These are phyloP conservation scores for Lasiosphaeris hirsuta DNA, from an alignment of 495 filamentous ascomycete species.

Conservation along the genomic window DNA sequence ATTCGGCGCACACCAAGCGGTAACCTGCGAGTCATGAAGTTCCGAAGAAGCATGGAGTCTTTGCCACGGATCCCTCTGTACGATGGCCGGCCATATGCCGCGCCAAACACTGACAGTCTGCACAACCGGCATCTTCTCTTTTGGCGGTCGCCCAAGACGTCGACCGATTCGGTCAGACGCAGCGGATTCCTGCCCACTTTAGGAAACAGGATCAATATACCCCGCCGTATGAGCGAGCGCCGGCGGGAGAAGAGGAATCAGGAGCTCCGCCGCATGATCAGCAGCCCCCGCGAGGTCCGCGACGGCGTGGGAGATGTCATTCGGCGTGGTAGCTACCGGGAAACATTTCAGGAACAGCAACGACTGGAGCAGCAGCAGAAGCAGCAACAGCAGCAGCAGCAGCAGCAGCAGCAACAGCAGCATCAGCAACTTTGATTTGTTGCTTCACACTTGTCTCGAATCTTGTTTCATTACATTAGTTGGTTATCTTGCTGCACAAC, in stretches of 20 bases:
- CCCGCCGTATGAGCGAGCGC: conserved; percentile 57
- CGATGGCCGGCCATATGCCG: conserved; percentile 31
- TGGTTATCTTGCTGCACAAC: too few relatives aligned
- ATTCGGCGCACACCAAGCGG: conserved; percentile 49
- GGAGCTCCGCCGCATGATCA: conserved; percentile 65
- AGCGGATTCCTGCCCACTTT: conserved; percentile 30
- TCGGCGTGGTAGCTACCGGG: conserved; percentile 30
- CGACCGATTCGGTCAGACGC: conserved; percentile 1
- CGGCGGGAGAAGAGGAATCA: conserved; percentile 63
- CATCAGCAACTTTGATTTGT: not conserved
- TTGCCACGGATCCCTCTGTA: conserved; percentile 22
- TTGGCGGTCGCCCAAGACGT: conserved; percentile 17
- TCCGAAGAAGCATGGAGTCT: conserved; percentile 39
- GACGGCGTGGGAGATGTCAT: conserved; percentile 54
- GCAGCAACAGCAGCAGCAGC: not conserved
- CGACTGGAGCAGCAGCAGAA: conserved; percentile 1
- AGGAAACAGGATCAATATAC: conserved; percentile 40
- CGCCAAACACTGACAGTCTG: conserved; percentile 20
- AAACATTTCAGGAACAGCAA: conserved; percentile 10
- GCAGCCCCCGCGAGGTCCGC: conserved; percentile 45
- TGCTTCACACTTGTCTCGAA: too few relatives aligned
- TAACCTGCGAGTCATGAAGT: conserved; percentile 48
- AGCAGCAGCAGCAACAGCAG: conserved; percentile 4
- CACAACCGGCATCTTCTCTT: conserved; percentile 18
- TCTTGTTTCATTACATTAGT: too few relatives aligned